phyloP scores from a whole-genome alignment of 345 rosid species.

The Sapria himalayana region DNA sequence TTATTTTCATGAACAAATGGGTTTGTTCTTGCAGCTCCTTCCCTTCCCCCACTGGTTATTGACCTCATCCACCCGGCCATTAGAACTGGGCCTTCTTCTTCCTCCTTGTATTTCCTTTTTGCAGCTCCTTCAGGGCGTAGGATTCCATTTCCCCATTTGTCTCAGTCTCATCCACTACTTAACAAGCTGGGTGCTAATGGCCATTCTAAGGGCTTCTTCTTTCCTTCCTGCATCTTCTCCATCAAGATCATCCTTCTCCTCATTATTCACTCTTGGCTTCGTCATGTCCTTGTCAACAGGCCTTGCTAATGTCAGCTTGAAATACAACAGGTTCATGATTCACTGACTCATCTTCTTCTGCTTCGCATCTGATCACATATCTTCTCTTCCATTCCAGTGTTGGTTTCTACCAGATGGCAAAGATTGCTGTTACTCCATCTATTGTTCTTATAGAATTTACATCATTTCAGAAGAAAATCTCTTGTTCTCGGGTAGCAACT shows the following conservation, averaged over 20 bases:
- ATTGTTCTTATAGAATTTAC: conserved; percentile 79
- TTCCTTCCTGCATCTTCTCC: conserved; percentile 61
- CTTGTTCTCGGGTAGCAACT: conserved; percentile 45
- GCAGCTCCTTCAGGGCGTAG: conserved; percentile 73
- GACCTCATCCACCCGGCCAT: conserved; percentile 1
- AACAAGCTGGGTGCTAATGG: conserved; percentile 68
- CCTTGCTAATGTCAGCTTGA: conserved; percentile 93
- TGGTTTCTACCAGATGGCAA: conserved; percentile 95
- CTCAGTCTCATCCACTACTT: conserved; percentile 74
- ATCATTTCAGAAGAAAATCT: conserved; percentile 47
- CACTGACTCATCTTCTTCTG: background rate
- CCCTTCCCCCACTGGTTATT: background rate
- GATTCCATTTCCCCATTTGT: conserved; percentile 73
- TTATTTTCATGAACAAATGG: conserved; percentile 86
- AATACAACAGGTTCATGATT: conserved; percentile 56
- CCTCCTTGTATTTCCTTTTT: background rate
- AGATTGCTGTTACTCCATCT: conserved; percentile 86
- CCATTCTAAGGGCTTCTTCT: conserved; percentile 44
- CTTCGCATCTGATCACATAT: conserved; percentile 7
- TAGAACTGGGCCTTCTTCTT: background rate
- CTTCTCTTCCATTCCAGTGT: conserved; percentile 47
- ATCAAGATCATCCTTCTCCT: conserved; percentile 34
- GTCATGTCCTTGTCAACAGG: conserved; percentile 93
- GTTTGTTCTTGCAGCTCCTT: conserved; percentile 11
- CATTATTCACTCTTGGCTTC: conserved; percentile 49